Evolutionary conservation across 164 flowering plant genomes (phyloP).

Genomic region (Liriodendron chinense): DNA sequence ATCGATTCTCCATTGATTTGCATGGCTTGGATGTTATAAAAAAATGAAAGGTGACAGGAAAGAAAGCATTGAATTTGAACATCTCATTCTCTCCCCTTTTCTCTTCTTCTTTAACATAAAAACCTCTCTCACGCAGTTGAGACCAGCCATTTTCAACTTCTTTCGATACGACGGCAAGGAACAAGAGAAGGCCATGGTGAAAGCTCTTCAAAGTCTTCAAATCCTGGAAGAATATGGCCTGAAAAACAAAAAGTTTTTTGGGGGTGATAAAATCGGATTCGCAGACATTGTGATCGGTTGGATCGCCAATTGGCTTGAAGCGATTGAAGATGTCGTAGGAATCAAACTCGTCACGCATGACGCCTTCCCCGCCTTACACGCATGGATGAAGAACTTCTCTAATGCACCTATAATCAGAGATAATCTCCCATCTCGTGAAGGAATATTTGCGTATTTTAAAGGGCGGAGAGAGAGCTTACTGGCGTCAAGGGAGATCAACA

Average conservation of each 20-base stretch:
- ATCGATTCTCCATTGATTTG: too few relatives aligned
- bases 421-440: background rate
- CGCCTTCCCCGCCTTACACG: background rate
- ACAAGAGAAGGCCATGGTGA: background rate
- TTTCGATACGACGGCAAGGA: background rate
- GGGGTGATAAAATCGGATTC: background rate
- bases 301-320: background rate
- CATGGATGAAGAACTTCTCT: background rate
- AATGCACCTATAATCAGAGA: background rate
- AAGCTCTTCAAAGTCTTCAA: background rate
- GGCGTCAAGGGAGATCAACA: background rate
- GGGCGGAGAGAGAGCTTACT: background rate
- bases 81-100: too few relatives aligned
- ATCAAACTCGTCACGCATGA: background rate
- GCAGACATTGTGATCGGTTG: background rate
- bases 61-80: too few relatives aligned
- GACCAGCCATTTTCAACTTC: background rate
- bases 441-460: background rate
- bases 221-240: background rate
- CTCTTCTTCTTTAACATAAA: too few relatives aligned
- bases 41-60: too few relatives aligned
- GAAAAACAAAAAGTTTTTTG: background rate
- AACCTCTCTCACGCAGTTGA: background rate
- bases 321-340: background rate
- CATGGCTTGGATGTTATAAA: too few relatives aligned